phyloP scores from a whole-genome alignment of 805 yeast species.

The Pichia occidentalis region DNA sequence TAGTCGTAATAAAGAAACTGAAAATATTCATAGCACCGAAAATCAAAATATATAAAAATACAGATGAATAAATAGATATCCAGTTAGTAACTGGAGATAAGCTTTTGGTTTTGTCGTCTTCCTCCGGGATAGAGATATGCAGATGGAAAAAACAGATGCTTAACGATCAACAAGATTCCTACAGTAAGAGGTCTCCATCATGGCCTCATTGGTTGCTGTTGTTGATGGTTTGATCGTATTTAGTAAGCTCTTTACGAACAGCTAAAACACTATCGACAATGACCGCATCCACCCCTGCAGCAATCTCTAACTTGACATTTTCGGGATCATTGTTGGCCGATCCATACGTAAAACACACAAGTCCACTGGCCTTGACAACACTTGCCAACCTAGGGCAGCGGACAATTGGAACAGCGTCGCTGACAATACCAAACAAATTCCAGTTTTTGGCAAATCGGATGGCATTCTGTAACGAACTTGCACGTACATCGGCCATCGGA shows the following conservation, averaged over 20 bases:
- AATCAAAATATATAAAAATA: too few species aligned
- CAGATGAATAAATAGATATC: too few species aligned
- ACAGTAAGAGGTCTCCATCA: too few species aligned
- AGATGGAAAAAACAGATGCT: too few species aligned
- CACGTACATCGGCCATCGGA: slow-evolving; percentile 84
- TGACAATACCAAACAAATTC: slow-evolving; percentile 87
- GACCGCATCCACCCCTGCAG: slow-evolving; percentile 97
- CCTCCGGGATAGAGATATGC: too few species aligned
- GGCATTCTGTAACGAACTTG: slow-evolving; percentile 83
- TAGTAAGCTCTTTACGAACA: slow-evolving; percentile 71
- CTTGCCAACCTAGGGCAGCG: slow-evolving; percentile 83
- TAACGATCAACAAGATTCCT: too few species aligned
- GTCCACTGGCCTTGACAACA: slow-evolving; percentile 85
- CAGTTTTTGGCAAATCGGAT: slow-evolving; percentile 85
- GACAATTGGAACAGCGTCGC: slow-evolving; percentile 82
- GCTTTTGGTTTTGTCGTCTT: too few species aligned
- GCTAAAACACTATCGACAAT: slow-evolving; percentile 93
- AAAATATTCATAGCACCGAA: too few species aligned
- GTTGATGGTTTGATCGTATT: slow-evolving; percentile 17
- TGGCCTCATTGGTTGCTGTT: not conserved
- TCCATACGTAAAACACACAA: slow-evolving; percentile 93
- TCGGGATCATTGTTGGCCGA: slow-evolving; percentile 77
- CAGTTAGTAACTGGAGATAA: too few species aligned
- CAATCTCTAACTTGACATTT: slow-evolving; percentile 76
- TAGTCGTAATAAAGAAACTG: too few species aligned